phyloP scores from a whole-genome alignment of 805 yeast genomes.

The Wickerhamomyces hampshirensis region DNA sequence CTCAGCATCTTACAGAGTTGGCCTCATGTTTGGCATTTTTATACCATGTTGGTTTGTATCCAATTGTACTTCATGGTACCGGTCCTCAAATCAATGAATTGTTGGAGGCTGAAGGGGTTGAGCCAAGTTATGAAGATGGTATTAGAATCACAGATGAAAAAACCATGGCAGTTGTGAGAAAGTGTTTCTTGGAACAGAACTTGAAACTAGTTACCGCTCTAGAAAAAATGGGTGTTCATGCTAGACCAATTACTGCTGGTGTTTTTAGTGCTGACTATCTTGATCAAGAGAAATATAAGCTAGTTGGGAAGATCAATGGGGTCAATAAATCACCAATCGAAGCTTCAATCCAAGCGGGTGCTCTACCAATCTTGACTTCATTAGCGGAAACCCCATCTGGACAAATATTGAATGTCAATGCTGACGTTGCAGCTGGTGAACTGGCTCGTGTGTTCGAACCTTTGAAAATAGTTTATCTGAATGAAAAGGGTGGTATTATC shows the following conservation, averaged over 20 bases:
- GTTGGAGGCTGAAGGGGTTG: slow-evolving; percentile 89
- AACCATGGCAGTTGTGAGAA: slow-evolving; percentile 95
- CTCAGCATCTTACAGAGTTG: slow-evolving; percentile 86
- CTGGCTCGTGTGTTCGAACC: slow-evolving; percentile 96
- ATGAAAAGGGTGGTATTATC: slow-evolving; percentile 96
- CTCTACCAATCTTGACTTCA: slow-evolving; percentile 92
- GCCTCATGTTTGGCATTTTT: slow-evolving; percentile 95
- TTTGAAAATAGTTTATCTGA: slow-evolving; percentile 89
- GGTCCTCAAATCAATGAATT: slow-evolving; percentile 98
- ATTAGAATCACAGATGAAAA: slow-evolving; percentile 91
- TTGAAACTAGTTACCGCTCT: slow-evolving; percentile 91
- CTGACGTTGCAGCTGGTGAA: slow-evolving; percentile 99
- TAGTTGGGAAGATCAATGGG: slow-evolving; percentile 84
- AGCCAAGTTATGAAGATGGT: slow-evolving; percentile 94
- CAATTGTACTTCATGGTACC: slow-evolving; percentile 95
- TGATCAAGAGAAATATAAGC: slow-evolving; percentile 83
- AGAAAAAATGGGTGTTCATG: slow-evolving; percentile 95
- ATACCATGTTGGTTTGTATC: slow-evolving; percentile 96
- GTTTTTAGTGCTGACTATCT: slow-evolving; percentile 91
- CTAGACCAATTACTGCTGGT: slow-evolving; percentile 98
- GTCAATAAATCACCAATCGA: slow-evolving; percentile 90
- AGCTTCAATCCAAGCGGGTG: slow-evolving; percentile 93
- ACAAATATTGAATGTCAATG: slow-evolving; percentile 94
- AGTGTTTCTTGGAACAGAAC: slow-evolving; percentile 93
- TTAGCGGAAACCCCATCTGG: slow-evolving; percentile 96